These are phyloP conservation scores for Puccinia coronata DNA, from an alignment of 1,284 basidiomycete species.

Conservation along the genomic window DNA sequence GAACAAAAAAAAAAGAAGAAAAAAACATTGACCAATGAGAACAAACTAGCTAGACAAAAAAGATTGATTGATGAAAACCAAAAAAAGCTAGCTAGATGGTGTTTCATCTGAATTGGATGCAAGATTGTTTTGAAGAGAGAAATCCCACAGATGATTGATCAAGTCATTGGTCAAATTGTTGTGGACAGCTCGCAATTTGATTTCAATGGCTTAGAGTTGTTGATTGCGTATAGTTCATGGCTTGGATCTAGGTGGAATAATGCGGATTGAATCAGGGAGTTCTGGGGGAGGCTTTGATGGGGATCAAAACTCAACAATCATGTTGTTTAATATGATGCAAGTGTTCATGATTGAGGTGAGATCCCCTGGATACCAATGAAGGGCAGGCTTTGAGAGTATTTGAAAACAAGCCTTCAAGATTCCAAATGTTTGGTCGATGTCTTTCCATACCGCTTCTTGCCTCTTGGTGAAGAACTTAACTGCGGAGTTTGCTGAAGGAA, in stretches of 20 bases:
- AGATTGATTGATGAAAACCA: not conserved
- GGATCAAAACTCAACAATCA: not conserved
- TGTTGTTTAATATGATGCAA: slow-evolving; percentile 18
- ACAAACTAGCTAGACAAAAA: too few species aligned
- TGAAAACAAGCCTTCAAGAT: not conserved
- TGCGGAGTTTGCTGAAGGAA: not conserved
- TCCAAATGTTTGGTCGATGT: not conserved
- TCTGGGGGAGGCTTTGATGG: not conserved
- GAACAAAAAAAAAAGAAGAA: too few species aligned
- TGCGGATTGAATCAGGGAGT: not conserved
- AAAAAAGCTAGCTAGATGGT: not conserved
- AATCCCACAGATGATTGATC: not conserved
- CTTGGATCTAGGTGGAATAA: not conserved
- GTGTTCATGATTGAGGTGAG: slow-evolving; percentile 7
- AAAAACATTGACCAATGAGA: too few species aligned
- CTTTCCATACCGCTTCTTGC: not conserved
- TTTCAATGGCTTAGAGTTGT: not conserved
- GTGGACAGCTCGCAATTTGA: not conserved
- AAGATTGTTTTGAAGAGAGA: too few species aligned
- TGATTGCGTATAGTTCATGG: not conserved
- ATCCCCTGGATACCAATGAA: not conserved
- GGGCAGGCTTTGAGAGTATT: not conserved
- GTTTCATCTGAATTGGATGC: not conserved
- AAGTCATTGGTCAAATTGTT: not conserved
- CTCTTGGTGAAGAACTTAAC: not conserved